Base-by-base conservation (phyloP, 257 asterid species). In the Orobanche coerulescens region DNA sequence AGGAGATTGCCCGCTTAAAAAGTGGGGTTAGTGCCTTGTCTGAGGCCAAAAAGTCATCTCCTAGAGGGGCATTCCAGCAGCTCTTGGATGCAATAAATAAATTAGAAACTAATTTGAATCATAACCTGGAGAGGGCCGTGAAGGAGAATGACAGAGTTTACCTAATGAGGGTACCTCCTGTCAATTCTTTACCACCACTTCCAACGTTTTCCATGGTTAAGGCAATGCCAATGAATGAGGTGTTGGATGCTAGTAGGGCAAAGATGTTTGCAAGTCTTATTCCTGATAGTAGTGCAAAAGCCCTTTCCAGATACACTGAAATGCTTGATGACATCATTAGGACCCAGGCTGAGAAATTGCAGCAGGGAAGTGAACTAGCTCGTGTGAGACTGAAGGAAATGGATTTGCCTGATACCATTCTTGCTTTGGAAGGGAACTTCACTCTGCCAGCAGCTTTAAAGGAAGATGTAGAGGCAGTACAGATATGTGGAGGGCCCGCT, bases 61-160 rank as follows among this genome's bases (percentile, higher is more conserved):
- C 97, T 11, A 86, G 76, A 75, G 95, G 97, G 31, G 88, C 96
- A 67, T 67, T 94, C 50, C 95, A 77, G 55, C 97, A 86, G 89
- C 95, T 93, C 65, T 40, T 84, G 68, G 97, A 89, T 62, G 94
- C 94, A 47, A 71, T 82, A 25, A 86, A 58, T 70, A 89, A 89
- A 67, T 64, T 93, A 71, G 98, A 93, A 65, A 64, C 78, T 60
- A 86, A 69, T 74, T 61, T 84, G 44, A 89, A 77, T 66, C 74
- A 19, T 56, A 93, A 89, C 79, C 77, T 93, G 75, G 97, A 87
- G 71, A 85, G 91, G 76, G 97, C 96, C 31, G 33, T 80, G 76
- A 93, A 86, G 84, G 99, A 93, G 86, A 93, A 93, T 55, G 95
- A 93, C 30, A 86, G 99, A 68, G 99, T 93, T 43, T 93, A 93